A percentile compares a stretch with the other conserved stretches of the same genome.
Conservation (phyloP, 495 filamentous ascomycete genomes). For the Aspergillus nanangensis region DNA sequence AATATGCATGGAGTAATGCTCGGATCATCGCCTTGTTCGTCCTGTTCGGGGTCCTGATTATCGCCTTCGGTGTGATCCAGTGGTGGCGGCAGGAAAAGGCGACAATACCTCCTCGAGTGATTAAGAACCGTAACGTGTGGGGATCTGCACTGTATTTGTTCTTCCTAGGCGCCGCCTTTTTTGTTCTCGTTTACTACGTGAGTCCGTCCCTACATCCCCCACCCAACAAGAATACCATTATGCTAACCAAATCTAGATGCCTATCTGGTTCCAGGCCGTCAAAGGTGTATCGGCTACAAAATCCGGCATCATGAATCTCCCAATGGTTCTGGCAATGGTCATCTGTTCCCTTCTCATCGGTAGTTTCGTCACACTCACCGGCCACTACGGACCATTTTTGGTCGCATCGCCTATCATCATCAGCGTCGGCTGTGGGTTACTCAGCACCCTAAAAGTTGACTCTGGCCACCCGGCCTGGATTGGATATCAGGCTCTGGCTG, state of each 20-base stretch:
- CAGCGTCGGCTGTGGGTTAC: slow-evolving; percentile 64
- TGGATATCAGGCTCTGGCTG: slow-evolving; percentile 70
- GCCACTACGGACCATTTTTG: slow-evolving; percentile 78
- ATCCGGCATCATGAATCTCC: slow-evolving; percentile 75
- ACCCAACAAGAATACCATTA: background rate
- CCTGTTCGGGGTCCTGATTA: slow-evolving; percentile 61
- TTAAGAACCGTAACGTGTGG: slow-evolving; percentile 68
- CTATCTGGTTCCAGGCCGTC: slow-evolving; percentile 88
- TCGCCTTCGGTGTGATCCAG: slow-evolving; percentile 61
- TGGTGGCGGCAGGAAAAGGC: slow-evolving; percentile 65
- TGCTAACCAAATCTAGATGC: slow-evolving; percentile 61
- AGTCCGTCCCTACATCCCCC: slow-evolving; percentile 4
- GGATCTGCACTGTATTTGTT: slow-evolving; percentile 49
- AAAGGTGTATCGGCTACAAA: slow-evolving; percentile 61
- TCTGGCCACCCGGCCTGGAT: slow-evolving; percentile 62
- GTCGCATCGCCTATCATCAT: slow-evolving; percentile 53
- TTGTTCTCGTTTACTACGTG: slow-evolving; percentile 58
- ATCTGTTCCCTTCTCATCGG: slow-evolving; percentile 59
- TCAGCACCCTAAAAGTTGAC: slow-evolving; percentile 57
- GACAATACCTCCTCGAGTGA: slow-evolving; percentile 68
- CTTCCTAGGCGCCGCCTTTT: slow-evolving; percentile 58
- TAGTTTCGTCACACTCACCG: slow-evolving; percentile 53
- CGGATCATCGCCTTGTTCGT: slow-evolving; percentile 70
- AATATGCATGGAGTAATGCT: slow-evolving; percentile 59
- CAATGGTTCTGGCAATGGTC: slow-evolving; percentile 62